Evolutionary conservation across 176 grass and related monocot species (phyloP), one percentile per base, ranked within the genome.

Genomic region (Leersia perrieri): DNA sequence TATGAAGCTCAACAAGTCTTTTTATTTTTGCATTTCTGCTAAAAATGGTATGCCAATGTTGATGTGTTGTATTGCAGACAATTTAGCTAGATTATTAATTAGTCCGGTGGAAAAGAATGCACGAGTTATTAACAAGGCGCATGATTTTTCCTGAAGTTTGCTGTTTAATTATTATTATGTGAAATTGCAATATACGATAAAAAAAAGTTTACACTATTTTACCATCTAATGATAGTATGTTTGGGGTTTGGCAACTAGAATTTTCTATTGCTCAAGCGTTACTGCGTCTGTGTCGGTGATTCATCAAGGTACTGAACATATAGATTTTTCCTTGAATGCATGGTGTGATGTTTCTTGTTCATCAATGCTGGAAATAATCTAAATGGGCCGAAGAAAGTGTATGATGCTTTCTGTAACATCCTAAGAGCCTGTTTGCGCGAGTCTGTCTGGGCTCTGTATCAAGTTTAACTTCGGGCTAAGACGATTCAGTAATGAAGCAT

Each of bases 401-500:
- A 15, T 68, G 12, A 11, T 73, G 55, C 67, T 64, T 44, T 77
- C 42, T 71, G 33, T 86, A 13, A 74, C 64, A 64, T 83, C 33
- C 5, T 31, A 2, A 80, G 27, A 40, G 12, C 57, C 26, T 82
- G 49, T 61, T 45, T 72, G 29, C n/a, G 83, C 32, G 66, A 60
- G 78, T 26, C 31, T 49, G 18, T 31, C 70, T 15, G 53, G 20
- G 67, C 34, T 58, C 14, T 8, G 35, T 72, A 72, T 44, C 62
- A 41, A 41, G 27, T 72, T 81, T 41, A 81, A 71, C 8, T 22
- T 70, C 2, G 11, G 28, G 34, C 11, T n/a, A 38, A 67, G 22
- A 62, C 82, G 66, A 20, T 64, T 82, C 15, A 72, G 33, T 72
- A 33, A 58, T 55, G 35, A 57, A 78, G 35, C 28, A 44, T 72